A percentile compares a stretch with the other conserved stretches of the same genome.
Evolutionary conservation across 305 asterid genomes (phyloP).

Genomic region (Fraxinus paxiana): DNA sequence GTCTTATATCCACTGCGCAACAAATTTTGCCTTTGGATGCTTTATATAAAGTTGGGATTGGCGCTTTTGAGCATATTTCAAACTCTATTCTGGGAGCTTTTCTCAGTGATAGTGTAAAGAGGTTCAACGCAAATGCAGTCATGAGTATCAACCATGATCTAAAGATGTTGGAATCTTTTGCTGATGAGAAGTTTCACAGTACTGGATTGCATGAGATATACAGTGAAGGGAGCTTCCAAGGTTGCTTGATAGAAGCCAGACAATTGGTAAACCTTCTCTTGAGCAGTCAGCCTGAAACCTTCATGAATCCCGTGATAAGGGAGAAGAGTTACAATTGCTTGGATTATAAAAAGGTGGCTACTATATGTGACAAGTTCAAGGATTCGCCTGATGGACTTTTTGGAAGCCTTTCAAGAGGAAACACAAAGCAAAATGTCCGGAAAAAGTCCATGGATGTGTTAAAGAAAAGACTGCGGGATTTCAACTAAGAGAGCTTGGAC

Average conservation of each 20-base stretch:
- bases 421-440: slow-evolving; percentile 65
- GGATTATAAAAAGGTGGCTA: slow-evolving; percentile 81
- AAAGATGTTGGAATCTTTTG: slow-evolving; percentile 70
- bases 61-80: slow-evolving; percentile 50
- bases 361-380: slow-evolving; percentile 80
- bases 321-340: slow-evolving; percentile 67
- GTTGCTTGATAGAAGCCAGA: slow-evolving; percentile 74
- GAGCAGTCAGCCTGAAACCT: slow-evolving; percentile 90
- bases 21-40: slow-evolving; percentile 49
- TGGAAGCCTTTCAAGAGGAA: slow-evolving; percentile 84
- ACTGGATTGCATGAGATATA: slow-evolving; percentile 78
- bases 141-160: slow-evolving; percentile 58
- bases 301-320: slow-evolving; percentile 94
- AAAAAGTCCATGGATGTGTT: slow-evolving; percentile 84
- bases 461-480: slow-evolving; percentile 78
- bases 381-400: slow-evolving; percentile 84
- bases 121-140: slow-evolving; percentile 34
- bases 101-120: slow-evolving; percentile 55
- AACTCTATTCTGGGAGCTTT: slow-evolving; percentile 53
- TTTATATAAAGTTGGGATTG: slow-evolving; percentile 43
- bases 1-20: slow-evolving; percentile 47
- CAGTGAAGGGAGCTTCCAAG: slow-evolving; percentile 65
- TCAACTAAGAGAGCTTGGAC: slow-evolving; percentile 47
- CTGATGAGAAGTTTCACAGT: slow-evolving; percentile 76
- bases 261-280: slow-evolving; percentile 76